A percentile compares a stretch with the other conserved stretches of the same genome.
Evolutionary conservation across 1,139 yeast species (phyloP).

Genomic region (Debaryomyces udenii): DNA sequence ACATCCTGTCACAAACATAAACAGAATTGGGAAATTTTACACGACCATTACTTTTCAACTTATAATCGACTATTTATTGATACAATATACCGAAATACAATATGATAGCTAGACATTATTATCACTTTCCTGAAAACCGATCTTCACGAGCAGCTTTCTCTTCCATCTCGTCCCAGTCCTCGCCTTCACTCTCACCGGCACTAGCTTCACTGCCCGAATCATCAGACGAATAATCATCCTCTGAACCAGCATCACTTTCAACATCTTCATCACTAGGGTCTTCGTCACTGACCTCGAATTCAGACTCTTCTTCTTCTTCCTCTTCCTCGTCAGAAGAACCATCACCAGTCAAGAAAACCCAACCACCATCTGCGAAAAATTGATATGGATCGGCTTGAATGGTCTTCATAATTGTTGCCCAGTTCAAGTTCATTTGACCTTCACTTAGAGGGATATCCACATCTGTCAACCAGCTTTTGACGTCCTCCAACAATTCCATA

Average conservation of each 20-base stretch:
- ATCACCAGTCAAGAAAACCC: slow-evolving; percentile 84
- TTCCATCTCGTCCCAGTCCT: slow-evolving; percentile 77
- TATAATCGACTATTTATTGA: not conserved
- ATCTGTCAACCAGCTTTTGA: slow-evolving; percentile 94
- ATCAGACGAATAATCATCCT: slow-evolving; percentile 49
- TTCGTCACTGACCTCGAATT: slow-evolving; percentile 62
- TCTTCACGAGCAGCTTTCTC: slow-evolving; percentile 63
- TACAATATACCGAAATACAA: slow-evolving; percentile 4
- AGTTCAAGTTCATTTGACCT: slow-evolving; percentile 93
- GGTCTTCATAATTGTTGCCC: slow-evolving; percentile 96
- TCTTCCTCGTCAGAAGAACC: slow-evolving; percentile 67
- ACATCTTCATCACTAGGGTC: slow-evolving; percentile 79
- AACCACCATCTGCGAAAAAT: slow-evolving; percentile 92
- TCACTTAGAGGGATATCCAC: slow-evolving; percentile 94
- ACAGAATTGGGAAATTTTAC: slow-evolving; percentile 1
- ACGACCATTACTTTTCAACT: slow-evolving; percentile 1
- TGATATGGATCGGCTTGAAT: slow-evolving; percentile 91
- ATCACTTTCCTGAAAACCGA: slow-evolving; percentile 30
- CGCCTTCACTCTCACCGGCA: slow-evolving; percentile 49
- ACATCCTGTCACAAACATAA: slow-evolving; percentile 8
- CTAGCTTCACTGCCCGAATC: slow-evolving; percentile 43
- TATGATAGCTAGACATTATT: slow-evolving; percentile 2
- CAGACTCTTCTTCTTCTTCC: slow-evolving; percentile 62
- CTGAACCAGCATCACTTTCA: slow-evolving; percentile 58
- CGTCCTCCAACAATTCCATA: slow-evolving; percentile 86